phyloP scores from a whole-genome alignment of 495 filamentous ascomycete species.

The Astrothelium subdiscretum region DNA sequence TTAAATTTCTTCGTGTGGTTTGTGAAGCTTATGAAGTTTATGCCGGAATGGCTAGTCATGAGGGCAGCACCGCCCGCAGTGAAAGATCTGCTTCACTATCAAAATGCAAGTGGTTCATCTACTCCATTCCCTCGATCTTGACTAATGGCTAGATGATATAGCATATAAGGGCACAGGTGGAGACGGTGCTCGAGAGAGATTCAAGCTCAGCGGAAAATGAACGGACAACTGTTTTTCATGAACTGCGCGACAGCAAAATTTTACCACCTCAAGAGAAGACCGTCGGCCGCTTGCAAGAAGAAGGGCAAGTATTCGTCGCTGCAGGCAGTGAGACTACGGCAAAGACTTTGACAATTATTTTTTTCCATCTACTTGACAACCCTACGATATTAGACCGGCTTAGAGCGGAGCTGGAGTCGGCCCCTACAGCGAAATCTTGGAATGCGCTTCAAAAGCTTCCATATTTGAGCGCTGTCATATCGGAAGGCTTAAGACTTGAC shows the following conservation, averaged over 20 bases:
- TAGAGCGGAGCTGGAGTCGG: conserved; percentile 7
- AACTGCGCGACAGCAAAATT: conserved; percentile 1
- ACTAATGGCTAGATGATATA: no score
- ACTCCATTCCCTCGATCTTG: no score
- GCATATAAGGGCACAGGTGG: no score
- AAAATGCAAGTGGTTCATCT: no score
- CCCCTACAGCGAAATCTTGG: background rate
- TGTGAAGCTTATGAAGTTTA: no score
- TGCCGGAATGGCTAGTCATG: no score
- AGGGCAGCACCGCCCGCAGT: no score
- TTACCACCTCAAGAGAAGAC: conserved; percentile 14
- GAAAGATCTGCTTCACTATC: no score
- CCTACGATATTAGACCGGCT: conserved; percentile 7
- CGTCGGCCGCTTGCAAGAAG: conserved; percentile 10
- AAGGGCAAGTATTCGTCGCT: conserved; percentile 14
- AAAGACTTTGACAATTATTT: conserved; percentile 5
- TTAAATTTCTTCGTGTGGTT: no score
- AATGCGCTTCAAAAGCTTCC: conserved; percentile 25
- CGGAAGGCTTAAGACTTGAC: conserved; percentile 23
- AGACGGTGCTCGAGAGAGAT: no score
- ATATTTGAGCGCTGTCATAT: conserved; percentile 32
- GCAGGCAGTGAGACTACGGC: conserved; percentile 14
- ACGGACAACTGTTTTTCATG: conserved; percentile 1
- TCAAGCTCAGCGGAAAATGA: background rate
- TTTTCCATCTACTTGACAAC: conserved; percentile 12